phyloP scores from a whole-genome alignment of 139 green algal genomes.

The Tetraselmis striata region DNA sequence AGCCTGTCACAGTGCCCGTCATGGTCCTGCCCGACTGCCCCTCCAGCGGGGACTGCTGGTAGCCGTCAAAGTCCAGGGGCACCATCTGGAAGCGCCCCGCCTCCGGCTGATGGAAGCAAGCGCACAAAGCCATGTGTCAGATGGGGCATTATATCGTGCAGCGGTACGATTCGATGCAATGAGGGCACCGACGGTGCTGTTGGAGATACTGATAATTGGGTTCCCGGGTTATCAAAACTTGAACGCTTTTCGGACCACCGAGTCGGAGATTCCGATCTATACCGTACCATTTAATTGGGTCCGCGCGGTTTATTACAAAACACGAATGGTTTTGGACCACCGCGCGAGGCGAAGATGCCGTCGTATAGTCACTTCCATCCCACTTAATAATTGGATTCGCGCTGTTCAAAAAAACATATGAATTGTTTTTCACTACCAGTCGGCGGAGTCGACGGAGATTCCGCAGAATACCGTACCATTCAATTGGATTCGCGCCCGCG shows the following conservation, averaged over 20 bases:
- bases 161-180: slow-evolving; percentile 2
- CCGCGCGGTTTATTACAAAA: too few species aligned
- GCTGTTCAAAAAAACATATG: too few species aligned
- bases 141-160: not conserved
- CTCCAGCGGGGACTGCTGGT: not conserved
- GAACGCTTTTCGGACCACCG: not conserved
- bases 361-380: too few species aligned
- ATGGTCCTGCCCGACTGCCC: not conserved
- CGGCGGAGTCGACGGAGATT: too few species aligned
- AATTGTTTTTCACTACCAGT: too few species aligned
- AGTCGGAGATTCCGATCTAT: too few species aligned
- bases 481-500: too few species aligned
- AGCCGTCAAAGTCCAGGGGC: slow-evolving; percentile 32
- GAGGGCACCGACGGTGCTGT: not conserved
- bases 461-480: too few species aligned
- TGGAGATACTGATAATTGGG: not conserved
- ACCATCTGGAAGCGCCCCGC: slow-evolving; percentile 34
- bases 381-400: too few species aligned
- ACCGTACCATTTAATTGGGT: too few species aligned
- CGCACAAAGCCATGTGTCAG: not conserved
- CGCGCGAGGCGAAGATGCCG: too few species aligned
- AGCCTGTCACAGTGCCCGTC: not conserved
- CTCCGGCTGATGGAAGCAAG: not conserved
- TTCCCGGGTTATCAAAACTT: not conserved
- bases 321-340: too few species aligned